Evolutionary conservation across 2,329 filamentous ascomycete genomes (phyloP).

Genomic region (Monosporascus sp.): DNA sequence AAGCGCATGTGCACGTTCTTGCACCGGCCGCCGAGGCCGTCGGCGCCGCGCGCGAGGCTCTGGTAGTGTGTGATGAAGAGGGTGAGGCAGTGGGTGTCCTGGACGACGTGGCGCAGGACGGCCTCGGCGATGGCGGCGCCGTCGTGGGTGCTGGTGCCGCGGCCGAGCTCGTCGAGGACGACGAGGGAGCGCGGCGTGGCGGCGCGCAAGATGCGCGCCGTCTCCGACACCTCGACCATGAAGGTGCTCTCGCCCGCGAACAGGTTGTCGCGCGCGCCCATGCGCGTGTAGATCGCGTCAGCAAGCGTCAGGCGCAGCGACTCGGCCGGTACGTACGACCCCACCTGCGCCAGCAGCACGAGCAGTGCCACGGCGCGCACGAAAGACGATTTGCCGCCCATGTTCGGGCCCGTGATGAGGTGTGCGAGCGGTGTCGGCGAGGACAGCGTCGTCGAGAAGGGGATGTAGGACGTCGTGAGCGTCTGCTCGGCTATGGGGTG

Average conservation of each 20-base stretch:
- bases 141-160: conserved; percentile 92
- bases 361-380: conserved; percentile 90
- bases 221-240: conserved; percentile 96
- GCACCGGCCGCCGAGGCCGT: conserved; percentile 60
- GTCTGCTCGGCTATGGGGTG: conserved; percentile 96
- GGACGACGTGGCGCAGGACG: conserved; percentile 79
- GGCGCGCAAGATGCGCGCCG: conserved; percentile 81
- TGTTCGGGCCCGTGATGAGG: conserved; percentile 94
- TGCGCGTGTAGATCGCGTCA: conserved; percentile 90
- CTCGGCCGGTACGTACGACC: conserved; percentile 84
- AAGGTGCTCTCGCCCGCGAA: conserved; percentile 93
- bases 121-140: conserved; percentile 93
- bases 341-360: conserved; percentile 88
- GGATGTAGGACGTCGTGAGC: conserved; percentile 80
- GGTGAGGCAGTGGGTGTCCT: conserved; percentile 69
- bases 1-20: conserved; percentile 96
- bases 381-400: conserved; percentile 98
- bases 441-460: conserved; percentile 75
- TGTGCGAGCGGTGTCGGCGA: conserved; percentile 64
- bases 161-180: conserved; percentile 89
- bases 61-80: conserved; percentile 99
- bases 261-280: conserved; percentile 95
- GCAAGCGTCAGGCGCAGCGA: conserved; percentile 71
- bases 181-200: conserved; percentile 81
- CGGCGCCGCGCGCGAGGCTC: conserved; percentile 65